phyloP scores from a whole-genome alignment of 148 eudicot species.

The Vaccinium corymbosum region DNA sequence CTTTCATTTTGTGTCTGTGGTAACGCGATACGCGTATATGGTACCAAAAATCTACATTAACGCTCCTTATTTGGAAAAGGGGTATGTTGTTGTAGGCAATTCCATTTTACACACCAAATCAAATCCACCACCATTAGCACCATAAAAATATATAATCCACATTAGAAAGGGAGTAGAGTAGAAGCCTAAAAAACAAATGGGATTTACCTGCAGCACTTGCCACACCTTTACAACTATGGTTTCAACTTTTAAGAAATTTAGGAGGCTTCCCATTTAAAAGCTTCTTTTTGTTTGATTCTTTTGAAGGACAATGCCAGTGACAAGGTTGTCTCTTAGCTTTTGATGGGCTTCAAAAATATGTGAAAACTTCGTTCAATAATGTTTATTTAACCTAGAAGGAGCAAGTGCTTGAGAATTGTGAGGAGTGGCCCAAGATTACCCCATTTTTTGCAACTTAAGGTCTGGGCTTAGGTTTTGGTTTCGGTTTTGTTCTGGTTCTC shows the following conservation, averaged over 20 bases:
- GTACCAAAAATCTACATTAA: neutral
- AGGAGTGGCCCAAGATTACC: neutral
- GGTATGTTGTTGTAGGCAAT: neutral
- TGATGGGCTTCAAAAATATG: neutral
- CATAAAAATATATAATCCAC: too few species aligned
- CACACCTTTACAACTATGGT: neutral
- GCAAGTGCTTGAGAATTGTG: neutral
- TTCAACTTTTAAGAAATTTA: neutral
- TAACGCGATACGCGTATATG: neutral
- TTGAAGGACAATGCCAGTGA: too few species aligned
- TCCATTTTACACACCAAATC: neutral
- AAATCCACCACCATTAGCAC: too few species aligned
- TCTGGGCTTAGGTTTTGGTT: neutral
- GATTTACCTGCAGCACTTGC: neutral
- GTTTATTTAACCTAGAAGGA: neutral
- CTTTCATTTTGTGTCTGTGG: neutral
- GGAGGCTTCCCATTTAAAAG: neutral
- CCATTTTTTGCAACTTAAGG: neutral
- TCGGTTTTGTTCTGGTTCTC: neutral
- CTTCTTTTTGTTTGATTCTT: conserved; percentile 1
- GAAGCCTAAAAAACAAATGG: neutral
- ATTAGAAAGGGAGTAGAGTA: too few species aligned
- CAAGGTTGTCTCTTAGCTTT: neutral
- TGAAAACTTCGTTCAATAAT: neutral
- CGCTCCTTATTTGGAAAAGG: neutral